A percentile compares a stretch with the other conserved stretches of the same genome.
These are phyloP conservation scores for Globisporangium splendens DNA, from an alignment of 352 stramenopile species.

Conservation along the genomic window DNA sequence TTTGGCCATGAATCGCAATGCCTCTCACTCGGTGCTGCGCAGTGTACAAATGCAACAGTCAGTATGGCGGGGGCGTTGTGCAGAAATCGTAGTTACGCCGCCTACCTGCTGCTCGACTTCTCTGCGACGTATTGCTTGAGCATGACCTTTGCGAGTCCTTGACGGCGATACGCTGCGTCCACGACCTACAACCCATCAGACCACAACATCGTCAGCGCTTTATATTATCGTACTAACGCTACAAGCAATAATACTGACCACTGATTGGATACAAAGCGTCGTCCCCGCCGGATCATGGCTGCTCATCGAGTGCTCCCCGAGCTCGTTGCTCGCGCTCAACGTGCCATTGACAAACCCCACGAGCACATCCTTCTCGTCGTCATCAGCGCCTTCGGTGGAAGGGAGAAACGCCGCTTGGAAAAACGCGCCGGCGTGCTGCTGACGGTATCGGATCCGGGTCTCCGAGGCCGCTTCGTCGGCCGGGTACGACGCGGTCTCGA, in stretches of 20 bases:
- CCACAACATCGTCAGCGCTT: too few species aligned
- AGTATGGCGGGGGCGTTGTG: too few species aligned
- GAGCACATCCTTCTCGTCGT: conserved; percentile 23
- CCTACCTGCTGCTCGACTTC: conserved; percentile 30
- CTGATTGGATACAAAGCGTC: conserved; percentile 89
- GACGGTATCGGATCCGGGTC: conserved; percentile 50
- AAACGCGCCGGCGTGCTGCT: not conserved
- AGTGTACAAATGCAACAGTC: too few species aligned
- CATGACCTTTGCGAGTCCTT: conserved; percentile 75
- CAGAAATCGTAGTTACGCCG: too few species aligned
- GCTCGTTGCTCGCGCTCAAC: conserved; percentile 39
- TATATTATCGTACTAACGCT: too few species aligned
- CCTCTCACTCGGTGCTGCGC: conserved; percentile 30
- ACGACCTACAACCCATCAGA: conserved; percentile 17
- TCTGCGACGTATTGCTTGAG: conserved; percentile 75
- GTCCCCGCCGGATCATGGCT: conserved; percentile 67
- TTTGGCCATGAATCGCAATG: conserved; percentile 83
- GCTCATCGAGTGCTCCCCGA: conserved; percentile 74
- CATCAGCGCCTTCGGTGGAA: too few species aligned
- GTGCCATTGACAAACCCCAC: conserved; percentile 91
- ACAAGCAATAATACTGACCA: conserved; percentile 21
- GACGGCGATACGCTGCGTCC: conserved; percentile 54
- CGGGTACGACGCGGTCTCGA: conserved; percentile 75
- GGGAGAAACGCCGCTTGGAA: conserved; percentile 20
- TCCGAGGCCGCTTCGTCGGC: conserved; percentile 84